Percentiles rank a stretch among this genome's conserved stretches.
Evolutionary conservation across 495 filamentous ascomycete species (phyloP).

Genomic region (Neurospora sp.): DNA sequence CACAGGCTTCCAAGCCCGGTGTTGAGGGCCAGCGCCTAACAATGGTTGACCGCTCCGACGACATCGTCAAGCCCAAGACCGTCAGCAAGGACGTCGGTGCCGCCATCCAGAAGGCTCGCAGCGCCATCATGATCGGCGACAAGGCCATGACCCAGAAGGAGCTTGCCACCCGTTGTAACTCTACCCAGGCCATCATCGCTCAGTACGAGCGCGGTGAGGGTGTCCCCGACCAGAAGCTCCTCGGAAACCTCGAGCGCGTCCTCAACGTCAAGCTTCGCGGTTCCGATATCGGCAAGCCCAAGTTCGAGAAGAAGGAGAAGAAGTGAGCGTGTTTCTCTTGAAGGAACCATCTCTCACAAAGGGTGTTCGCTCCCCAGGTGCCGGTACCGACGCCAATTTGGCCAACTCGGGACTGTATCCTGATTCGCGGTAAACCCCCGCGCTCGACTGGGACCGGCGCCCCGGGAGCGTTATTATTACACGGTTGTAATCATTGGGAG

Average conservation of each 20-base stretch:
- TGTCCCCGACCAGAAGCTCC: conserved; percentile 74
- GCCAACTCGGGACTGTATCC: not conserved
- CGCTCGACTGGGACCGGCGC: not conserved
- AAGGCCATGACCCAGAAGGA: conserved; percentile 93
- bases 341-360: not conserved
- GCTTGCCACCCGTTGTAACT: conserved; percentile 88
- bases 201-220: conserved; percentile 80
- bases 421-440: not conserved
- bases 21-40: conserved; percentile 91
- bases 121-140: conserved; percentile 49
- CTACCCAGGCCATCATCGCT: conserved; percentile 65
- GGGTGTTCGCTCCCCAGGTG: not conserved
- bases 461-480: not conserved
- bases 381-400: not conserved
- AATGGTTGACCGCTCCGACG: conserved; percentile 96
- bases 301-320: conserved; percentile 61
- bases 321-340: conserved; percentile 12
- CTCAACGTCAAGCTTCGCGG: conserved; percentile 81
- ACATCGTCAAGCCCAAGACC: conserved; percentile 93
- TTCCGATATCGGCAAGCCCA: conserved; percentile 61
- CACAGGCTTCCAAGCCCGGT: conserved; percentile 45
- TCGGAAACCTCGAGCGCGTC: conserved; percentile 69
- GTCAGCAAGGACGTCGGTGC: conserved; percentile 70
- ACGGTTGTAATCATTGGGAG: not conserved
- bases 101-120: conserved; percentile 65